Evolutionary conservation across 1,139 yeast genomes (phyloP), one percentile per base, ranked within the genome.

Genomic region (Wickerhamomyces sp.): DNA sequence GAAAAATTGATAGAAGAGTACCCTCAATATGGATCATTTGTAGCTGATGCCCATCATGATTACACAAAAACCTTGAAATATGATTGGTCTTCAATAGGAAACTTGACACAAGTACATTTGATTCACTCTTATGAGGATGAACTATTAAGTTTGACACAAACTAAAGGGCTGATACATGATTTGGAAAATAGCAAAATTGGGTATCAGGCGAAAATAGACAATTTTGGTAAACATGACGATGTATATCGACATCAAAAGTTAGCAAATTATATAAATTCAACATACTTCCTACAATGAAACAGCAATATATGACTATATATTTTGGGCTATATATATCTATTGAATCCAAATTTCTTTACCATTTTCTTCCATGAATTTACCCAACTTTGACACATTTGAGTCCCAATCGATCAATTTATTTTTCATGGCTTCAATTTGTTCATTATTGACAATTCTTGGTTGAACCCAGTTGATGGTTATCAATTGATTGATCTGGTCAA

Each of bases 391-490:
- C 29, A 90, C 96, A 52, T 80, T 81, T 40, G 62, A 63, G 54
- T 85, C 83, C 98, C 98, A 92, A 39, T 70, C 73, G 27, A 72
- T 72, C 57, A 92, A 74, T 55, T 87, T 84, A 44, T 73, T 72
- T 52, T 78, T 78, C 83, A 92, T 88, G 41, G 74, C 73, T 41
- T 72, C 76, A 44, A 90, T 86, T 68, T 92, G 97, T 36, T 75
- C 76, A 52, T 71, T 73, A 58, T 87, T 87, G 72, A 92, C 81
- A 41, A 89, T 87, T 56, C 97, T 76, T 41, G 98, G 97, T 67
- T 92, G 97, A 47, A 90, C 81, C 97, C 98, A 92, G 18, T 87
- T 80, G 39, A 92, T 81, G 22, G 84, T 78, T 46, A 92, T 86
- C 12, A 81, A 66, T 58, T 82, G 77, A 41, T 78, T 77, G 36